Conservation (phyloP, 352 stramenopile species). For the Globisporangium polare region DNA sequence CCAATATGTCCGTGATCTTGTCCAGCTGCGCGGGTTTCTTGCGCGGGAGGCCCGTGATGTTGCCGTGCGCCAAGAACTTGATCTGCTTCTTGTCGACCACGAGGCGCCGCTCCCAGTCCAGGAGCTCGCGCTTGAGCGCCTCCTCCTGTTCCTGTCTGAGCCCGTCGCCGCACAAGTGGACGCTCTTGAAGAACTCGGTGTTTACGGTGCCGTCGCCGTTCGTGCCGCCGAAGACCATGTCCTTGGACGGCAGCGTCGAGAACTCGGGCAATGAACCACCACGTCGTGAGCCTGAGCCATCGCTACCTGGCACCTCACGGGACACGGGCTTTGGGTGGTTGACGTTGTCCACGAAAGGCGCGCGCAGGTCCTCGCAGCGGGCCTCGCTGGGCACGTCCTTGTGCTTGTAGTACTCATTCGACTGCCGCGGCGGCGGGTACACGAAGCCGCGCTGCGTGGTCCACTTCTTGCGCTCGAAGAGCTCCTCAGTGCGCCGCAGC, state of each 20-base stretch:
- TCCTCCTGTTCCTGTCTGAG: slow-evolving; percentile 74
- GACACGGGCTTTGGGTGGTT: slow-evolving; percentile 65
- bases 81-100: slow-evolving; percentile 87
- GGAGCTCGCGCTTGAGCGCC: slow-evolving; percentile 52
- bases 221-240: slow-evolving; percentile 84
- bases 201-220: slow-evolving; percentile 67
- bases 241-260: slow-evolving; percentile 82
- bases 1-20: slow-evolving; percentile 72
- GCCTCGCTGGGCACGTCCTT: slow-evolving; percentile 64
- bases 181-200: slow-evolving; percentile 75
- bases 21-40: slow-evolving; percentile 65
- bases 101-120: slow-evolving; percentile 71
- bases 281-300: neutral
- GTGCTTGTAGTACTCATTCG: slow-evolving; percentile 73
- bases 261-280: slow-evolving; percentile 34
- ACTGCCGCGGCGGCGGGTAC: slow-evolving; percentile 69
- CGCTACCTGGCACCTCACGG: slow-evolving; percentile 22
- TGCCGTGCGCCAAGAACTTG: slow-evolving; percentile 85
- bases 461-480: slow-evolving; percentile 50
- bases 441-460: slow-evolving; percentile 87
- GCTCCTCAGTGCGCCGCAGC: slow-evolving; percentile 45
- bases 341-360: slow-evolving; percentile 84
- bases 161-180: slow-evolving; percentile 83
- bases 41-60: slow-evolving; percentile 64
- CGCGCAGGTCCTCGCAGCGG: slow-evolving; percentile 75